Percentiles rank a stretch among this genome's conserved stretches.
phyloP scores from a whole-genome alignment of 2,329 filamentous ascomycete genomes.

The Pyrenophora seminiperda region DNA sequence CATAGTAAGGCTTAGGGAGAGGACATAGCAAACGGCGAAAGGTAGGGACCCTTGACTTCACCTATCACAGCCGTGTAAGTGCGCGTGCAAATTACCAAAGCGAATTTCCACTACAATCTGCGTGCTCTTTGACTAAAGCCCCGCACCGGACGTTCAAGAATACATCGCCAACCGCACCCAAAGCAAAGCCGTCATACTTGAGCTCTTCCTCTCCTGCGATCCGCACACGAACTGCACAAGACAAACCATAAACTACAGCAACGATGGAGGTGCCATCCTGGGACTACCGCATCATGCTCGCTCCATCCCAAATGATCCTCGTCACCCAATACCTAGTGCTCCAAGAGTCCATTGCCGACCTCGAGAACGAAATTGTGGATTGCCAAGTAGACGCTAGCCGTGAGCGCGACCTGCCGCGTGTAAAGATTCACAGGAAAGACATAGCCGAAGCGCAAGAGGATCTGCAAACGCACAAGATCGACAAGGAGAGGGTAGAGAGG shows the following conservation, averaged over 20 bases:
- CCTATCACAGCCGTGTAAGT: no score
- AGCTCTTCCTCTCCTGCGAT: no score
- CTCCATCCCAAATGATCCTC: neutral
- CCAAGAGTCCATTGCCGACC: neutral
- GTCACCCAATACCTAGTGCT: neutral
- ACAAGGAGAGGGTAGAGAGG: neutral
- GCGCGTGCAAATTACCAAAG: no score
- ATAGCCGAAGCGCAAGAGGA: neutral
- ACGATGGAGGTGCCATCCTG: no score
- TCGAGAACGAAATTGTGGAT: conserved; percentile 5
- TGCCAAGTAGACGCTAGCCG: neutral
- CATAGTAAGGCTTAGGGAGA: no score
- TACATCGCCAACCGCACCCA: no score
- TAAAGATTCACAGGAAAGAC: neutral
- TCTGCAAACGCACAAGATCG: neutral
- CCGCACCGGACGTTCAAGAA: no score
- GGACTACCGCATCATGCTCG: no score
- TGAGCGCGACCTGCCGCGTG: conserved; percentile 8
- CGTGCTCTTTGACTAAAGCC: no score
- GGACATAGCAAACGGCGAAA: neutral
- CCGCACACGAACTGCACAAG: no score
- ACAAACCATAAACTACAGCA: neutral
- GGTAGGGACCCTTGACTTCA: no score
- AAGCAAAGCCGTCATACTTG: neutral
- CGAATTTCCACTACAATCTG: no score